A percentile compares a stretch with the other conserved stretches of the same genome.
These are phyloP conservation scores for Phylloporus sp. DNA, from an alignment of 768 basidiomycete species.

Conservation along the genomic window DNA sequence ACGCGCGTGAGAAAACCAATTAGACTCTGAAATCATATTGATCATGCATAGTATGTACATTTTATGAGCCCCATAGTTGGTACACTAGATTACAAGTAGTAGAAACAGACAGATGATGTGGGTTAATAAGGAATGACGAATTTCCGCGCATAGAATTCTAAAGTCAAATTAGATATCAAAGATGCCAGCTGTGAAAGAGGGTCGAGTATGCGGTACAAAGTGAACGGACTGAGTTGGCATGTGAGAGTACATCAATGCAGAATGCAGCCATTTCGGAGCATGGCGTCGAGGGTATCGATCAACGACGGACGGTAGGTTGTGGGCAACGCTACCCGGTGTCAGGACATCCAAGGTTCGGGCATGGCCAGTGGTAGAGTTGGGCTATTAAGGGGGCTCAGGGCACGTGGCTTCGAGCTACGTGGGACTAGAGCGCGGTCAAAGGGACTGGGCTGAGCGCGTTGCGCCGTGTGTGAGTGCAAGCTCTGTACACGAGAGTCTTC, in stretches of 20 bases:
- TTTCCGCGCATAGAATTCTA: background rate
- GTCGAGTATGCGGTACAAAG: conserved; percentile 6
- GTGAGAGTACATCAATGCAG: conserved; percentile 6
- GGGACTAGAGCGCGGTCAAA: conserved; percentile 2
- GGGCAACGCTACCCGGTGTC: background rate
- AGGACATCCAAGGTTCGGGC: conserved; percentile 25
- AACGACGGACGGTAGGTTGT: conserved; percentile 2
- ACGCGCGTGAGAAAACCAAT: too few species aligned
- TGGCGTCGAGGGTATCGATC: conserved; percentile 8
- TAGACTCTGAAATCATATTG: too few species aligned
- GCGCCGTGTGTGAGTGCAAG: conserved; percentile 1
- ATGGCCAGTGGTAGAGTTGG: conserved; percentile 11
- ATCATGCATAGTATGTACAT: background rate
- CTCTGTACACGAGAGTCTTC: conserved; percentile 2
- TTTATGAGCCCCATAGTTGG: background rate
- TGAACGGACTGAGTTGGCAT: background rate
- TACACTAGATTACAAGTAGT: background rate
- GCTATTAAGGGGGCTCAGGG: conserved; percentile 10
- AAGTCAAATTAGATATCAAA: background rate
- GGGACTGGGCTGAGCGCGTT: background rate
- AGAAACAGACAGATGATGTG: background rate
- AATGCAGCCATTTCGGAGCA: background rate
- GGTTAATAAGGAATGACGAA: background rate
- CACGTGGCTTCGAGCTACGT: background rate
- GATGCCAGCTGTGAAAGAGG: background rate